Percentiles rank a stretch among this genome's conserved stretches.
These are phyloP conservation scores for Barnettozyma botsteinii DNA, from an alignment of 805 yeast species.

Conservation along the genomic window DNA sequence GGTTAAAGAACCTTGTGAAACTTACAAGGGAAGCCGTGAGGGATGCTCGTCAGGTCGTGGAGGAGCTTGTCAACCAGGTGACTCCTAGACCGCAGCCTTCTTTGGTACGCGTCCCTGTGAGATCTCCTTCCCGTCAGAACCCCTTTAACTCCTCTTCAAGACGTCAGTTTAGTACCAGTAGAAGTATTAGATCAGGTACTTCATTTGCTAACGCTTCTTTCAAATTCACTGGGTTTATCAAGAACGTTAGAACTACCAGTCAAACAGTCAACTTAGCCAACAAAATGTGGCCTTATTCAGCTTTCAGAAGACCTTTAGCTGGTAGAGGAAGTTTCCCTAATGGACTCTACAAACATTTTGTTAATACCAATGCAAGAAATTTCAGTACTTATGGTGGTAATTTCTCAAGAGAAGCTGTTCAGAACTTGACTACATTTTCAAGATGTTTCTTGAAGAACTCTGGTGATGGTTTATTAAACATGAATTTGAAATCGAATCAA, in stretches of 20 bases:
- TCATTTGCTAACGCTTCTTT: slow-evolving; percentile 7
- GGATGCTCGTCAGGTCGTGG: slow-evolving; percentile 41
- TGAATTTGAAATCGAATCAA: slow-evolving; percentile 20
- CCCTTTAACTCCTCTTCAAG: slow-evolving; percentile 12
- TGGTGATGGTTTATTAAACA: slow-evolving; percentile 24
- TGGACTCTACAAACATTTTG: slow-evolving; percentile 32
- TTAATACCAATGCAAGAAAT: slow-evolving; percentile 32
- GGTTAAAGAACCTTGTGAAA: slow-evolving; percentile 39
- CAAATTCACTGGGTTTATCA: slow-evolving; percentile 5
- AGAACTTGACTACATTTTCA: slow-evolving; percentile 47
- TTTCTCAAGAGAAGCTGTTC: slow-evolving; percentile 50
- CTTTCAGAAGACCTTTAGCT: slow-evolving; percentile 19
- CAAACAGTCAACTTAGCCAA: slow-evolving; percentile 6
- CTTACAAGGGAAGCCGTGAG: slow-evolving; percentile 41
- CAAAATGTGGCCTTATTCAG: slow-evolving; percentile 23
- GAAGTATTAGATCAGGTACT: slow-evolving; percentile 8
- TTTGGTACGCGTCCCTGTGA: slow-evolving; percentile 37
- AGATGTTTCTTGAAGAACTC: slow-evolving; percentile 33
- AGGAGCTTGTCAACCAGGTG: slow-evolving; percentile 36
- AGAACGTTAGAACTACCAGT: slow-evolving; percentile 1
- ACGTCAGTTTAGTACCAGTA: slow-evolving; percentile 23
- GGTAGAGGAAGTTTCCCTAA: slow-evolving; percentile 25
- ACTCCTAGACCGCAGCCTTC: slow-evolving; percentile 30
- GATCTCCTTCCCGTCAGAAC: slow-evolving; percentile 12
- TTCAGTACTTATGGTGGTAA: slow-evolving; percentile 34